A percentile compares a stretch with the other conserved stretches of the same genome.
phyloP scores from a whole-genome alignment of 345 rosid species.

The Gossypium australe region DNA sequence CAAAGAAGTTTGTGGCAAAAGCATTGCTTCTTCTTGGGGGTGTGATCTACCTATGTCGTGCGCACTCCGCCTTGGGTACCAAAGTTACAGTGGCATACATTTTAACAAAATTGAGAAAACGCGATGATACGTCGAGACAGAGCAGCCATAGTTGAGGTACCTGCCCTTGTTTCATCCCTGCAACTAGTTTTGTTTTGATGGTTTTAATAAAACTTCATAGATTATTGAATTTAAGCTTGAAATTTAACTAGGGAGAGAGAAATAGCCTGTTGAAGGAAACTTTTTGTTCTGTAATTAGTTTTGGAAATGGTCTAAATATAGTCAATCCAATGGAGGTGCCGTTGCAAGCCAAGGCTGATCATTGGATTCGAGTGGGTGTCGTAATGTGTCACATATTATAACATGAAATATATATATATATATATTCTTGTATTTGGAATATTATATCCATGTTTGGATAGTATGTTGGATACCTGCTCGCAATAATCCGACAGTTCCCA shows the following conservation, averaged over 20 bases:
- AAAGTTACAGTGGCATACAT: constrained; percentile 79
- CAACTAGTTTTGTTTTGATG: neutral
- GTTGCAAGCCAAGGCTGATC: neutral
- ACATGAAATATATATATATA: neutral
- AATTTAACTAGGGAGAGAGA: neutral
- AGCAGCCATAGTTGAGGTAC: constrained; percentile 23
- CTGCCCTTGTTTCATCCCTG: neutral
- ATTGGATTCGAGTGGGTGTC: no score
- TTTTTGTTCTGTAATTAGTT: neutral
- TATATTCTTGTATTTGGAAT: neutral
- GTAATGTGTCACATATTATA: neutral
- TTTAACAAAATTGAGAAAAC: constrained; percentile 67
- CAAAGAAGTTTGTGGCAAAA: constrained; percentile 55
- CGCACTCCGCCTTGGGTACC: constrained; percentile 66
- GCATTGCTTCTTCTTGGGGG: constrained; percentile 72
- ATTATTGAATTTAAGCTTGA: neutral
- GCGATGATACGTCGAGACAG: constrained; percentile 24
- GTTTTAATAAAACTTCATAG: neutral
- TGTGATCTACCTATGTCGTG: constrained; percentile 72
- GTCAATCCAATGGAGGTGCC: neutral
- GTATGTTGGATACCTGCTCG: neutral
- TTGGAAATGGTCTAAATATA: neutral
- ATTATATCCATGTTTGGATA: neutral
- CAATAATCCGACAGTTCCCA: no score
- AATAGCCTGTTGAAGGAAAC: neutral